Base-by-base conservation (phyloP, 78 protist genomes). In the Protostelium mycophagum region DNA sequence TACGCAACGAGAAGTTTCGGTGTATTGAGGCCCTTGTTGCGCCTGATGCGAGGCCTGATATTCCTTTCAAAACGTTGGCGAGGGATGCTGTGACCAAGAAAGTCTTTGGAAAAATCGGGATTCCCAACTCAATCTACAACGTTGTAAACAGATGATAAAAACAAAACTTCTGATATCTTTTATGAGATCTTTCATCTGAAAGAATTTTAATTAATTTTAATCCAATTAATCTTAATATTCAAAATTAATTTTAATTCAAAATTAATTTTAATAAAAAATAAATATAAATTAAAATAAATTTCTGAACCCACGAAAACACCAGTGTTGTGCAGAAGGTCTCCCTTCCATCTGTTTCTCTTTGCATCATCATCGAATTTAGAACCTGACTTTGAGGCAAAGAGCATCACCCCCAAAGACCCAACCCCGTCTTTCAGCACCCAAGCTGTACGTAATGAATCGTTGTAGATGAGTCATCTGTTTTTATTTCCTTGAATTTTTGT, bases 1-100 rank as follows among this genome's bases (percentile, higher is more conserved):
- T 90, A 36, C 86, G 83, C 1, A 89, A 28, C 85, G 94, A 89
- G 90, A 92, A 92, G 28, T 87, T 84, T 51, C 88, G 39, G 38
- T 92, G 83, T 28, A 92, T 38, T 28, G 89, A 85, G 87, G 94
- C 94, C 85, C 91, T 92, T 1, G 94, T 92, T 0, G 91, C 38
- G 23, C 94, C 94, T 39, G 89, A 92, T 0, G 90, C 87, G 25
- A 92, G 86, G 0, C 94, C 94, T 10, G 94, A 91, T 1, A 92
- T 34, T 34, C 94, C 94, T 84, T 92, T 92, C 29, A 90, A 89
- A 9, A 92, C 73, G 87, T 92, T 92, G 28, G 94, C 89, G 25
- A 92, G 35, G 0, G 94, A 92, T 10, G 94, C 94, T 35, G 87
- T 38, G 28, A 63, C 88, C 85, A 92, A 88, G 51, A 92, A 92